Evolutionary conservation across 225 moss, liverwort and hornwort genomes (phyloP), one percentile per base, ranked within the genome.

Genomic region (Rhytidiadelphus loreus): DNA sequence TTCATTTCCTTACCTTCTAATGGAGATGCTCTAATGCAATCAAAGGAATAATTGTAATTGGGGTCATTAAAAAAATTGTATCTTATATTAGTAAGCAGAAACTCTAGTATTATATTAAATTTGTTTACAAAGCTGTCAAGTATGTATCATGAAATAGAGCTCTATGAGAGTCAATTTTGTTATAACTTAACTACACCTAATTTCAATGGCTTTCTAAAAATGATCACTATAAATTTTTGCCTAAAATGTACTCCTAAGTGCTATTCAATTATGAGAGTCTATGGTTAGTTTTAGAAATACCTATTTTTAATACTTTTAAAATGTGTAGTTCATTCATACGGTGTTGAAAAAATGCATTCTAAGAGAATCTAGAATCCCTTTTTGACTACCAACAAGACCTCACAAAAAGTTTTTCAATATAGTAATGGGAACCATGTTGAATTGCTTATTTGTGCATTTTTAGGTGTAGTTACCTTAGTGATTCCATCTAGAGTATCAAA

Each of bases 61-160:
- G 16, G 0, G 3, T 77, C 16, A 26, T 16, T 16, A n/a, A 78
- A n/a, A 1, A 6, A n/a, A 26, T 20, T 56, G 14, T 25, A 25
- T 16, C 2, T 25, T n/a, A n/a, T 26, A 25, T 78, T 11, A 0
- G 16, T 10, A 7, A 46, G 9, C 46, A 7, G 7, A 78, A n/a
- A 35, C 1, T 56, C n/a, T 78, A 56, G 0, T 56, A 7, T 23
- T 58, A 14, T 37, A 1, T 56, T 37, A 23, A 48, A 21, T 23
- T 1, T 14, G 0, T 37, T 15, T 2, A 23, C 0, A 14, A 0
- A 23, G 0, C 0, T 77, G 1, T 21, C 50, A 52, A 13, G 5
- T 53, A 53, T 9, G 1, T 77, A 32, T 50, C 32, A 0, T 32
- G 1, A 2, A 50, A 21, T 8, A 77, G 0, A 37, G 3, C 8